Percentiles rank a stretch among this genome's conserved stretches.
These are phyloP conservation scores for Cokeromyces recurvatus DNA, from an alignment of 371 early-diverging fungal genomes.

Conservation along the genomic window DNA sequence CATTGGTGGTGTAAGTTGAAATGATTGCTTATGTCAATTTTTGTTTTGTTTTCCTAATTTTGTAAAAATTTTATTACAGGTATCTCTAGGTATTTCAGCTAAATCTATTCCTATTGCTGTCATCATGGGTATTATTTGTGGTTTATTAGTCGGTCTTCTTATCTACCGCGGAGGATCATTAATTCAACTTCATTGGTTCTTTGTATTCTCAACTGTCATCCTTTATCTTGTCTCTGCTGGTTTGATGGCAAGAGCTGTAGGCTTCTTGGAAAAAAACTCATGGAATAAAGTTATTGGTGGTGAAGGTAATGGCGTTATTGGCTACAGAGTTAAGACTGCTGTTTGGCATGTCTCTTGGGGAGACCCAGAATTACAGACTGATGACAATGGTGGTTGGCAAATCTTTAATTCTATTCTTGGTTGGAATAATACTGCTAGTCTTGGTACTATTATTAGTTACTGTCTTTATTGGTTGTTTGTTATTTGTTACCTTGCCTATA, in stretches of 20 bases:
- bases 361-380: slow-evolving; percentile 20
- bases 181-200: slow-evolving; percentile 71
- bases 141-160: slow-evolving; percentile 59
- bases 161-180: slow-evolving; percentile 67
- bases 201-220: slow-evolving; percentile 65
- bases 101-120: slow-evolving; percentile 76
- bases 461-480: slow-evolving; percentile 71
- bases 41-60: no score
- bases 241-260: slow-evolving; percentile 54
- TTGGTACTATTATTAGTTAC: slow-evolving; percentile 68
- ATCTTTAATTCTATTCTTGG: slow-evolving; percentile 74
- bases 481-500: slow-evolving; percentile 39
- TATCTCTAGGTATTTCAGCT: slow-evolving; percentile 60
- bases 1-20: slow-evolving; percentile 72
- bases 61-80: background rate
- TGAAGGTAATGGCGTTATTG: slow-evolving; percentile 37
- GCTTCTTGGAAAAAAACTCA: slow-evolving; percentile 53
- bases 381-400: slow-evolving; percentile 36
- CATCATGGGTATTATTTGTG: slow-evolving; percentile 64
- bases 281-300: slow-evolving; percentile 55
- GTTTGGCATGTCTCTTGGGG: slow-evolving; percentile 42
- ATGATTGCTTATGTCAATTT: no score
- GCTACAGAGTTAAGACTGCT: slow-evolving; percentile 30
- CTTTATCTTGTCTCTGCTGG: slow-evolving; percentile 80
- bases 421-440: slow-evolving; percentile 72